phyloP scores from a whole-genome alignment of 306 rosid species.

The Vigna trinervia region DNA sequence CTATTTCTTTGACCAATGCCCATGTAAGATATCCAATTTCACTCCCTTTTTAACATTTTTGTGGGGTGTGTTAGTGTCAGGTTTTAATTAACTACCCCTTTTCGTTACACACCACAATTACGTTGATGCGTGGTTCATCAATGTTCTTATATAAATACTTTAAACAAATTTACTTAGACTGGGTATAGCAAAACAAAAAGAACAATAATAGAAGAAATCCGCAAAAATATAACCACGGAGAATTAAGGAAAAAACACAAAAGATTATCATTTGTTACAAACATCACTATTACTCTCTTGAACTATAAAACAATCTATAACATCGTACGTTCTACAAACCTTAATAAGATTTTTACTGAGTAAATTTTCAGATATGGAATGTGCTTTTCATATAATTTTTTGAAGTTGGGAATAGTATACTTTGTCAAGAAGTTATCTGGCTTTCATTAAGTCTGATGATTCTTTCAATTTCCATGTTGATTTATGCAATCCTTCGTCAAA shows the following conservation, averaged over 20 bases:
- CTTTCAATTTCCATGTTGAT: neutral
- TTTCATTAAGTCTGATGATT: neutral
- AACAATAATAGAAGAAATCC: too few relatives aligned
- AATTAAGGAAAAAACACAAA: too few relatives aligned
- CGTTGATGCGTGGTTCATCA: too few relatives aligned
- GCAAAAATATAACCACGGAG: too few relatives aligned
- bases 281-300: too few relatives aligned
- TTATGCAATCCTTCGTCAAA: neutral
- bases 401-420: neutral
- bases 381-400: slow-evolving; percentile 9
- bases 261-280: too few relatives aligned
- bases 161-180: too few relatives aligned
- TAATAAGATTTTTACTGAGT: too few relatives aligned
- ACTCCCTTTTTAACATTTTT: neutral
- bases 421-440: neutral
- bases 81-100: slow-evolving; percentile 10
- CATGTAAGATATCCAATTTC: neutral
- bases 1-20: slow-evolving; percentile 10
- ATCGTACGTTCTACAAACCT: too few relatives aligned
- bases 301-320: too few relatives aligned
- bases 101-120: neutral
- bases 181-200: too few relatives aligned
- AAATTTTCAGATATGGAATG: neutral
- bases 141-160: too few relatives aligned
- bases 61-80: neutral